Conservation (phyloP, 164 flowering plant genomes). For the Warburgia ugandensis region DNA sequence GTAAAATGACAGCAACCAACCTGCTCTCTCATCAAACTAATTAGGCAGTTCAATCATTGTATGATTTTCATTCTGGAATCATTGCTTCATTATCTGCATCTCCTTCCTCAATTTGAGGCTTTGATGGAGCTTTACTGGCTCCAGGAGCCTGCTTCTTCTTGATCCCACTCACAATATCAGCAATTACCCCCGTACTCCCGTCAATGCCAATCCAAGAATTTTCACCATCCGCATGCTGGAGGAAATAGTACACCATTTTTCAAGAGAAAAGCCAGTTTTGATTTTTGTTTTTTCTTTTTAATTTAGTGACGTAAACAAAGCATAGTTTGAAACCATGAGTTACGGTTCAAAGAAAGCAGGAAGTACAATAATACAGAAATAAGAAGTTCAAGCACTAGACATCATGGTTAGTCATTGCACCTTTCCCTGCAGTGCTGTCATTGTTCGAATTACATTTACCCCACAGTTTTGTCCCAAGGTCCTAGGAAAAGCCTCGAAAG, state of each 20-base stretch:
- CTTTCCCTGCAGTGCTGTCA: slow-evolving; percentile 98
- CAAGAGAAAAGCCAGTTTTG: neutral
- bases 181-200: slow-evolving; percentile 79
- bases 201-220: slow-evolving; percentile 95
- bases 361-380: too few relatives aligned
- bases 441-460: slow-evolving; percentile 85
- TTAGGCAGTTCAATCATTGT: too few relatives aligned
- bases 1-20: too few relatives aligned
- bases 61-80: slow-evolving; percentile 57
- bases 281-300: too few relatives aligned
- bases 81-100: slow-evolving; percentile 87
- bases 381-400: too few relatives aligned
- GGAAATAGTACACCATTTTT: neutral
- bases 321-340: too few relatives aligned
- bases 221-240: slow-evolving; percentile 94
- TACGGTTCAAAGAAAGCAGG: too few relatives aligned
- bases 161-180: slow-evolving; percentile 92
- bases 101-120: slow-evolving; percentile 66
- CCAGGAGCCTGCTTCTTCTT: slow-evolving; percentile 94
- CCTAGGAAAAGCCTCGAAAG: slow-evolving; percentile 98
- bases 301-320: too few relatives aligned
- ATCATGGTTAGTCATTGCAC: too few relatives aligned
- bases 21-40: too few relatives aligned
- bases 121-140: slow-evolving; percentile 43
- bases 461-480: slow-evolving; percentile 96